Percentiles rank a stretch among this genome's conserved stretches.
Conservation (phyloP, 1,284 basidiomycete genomes). For the Trametes pubescens region DNA sequence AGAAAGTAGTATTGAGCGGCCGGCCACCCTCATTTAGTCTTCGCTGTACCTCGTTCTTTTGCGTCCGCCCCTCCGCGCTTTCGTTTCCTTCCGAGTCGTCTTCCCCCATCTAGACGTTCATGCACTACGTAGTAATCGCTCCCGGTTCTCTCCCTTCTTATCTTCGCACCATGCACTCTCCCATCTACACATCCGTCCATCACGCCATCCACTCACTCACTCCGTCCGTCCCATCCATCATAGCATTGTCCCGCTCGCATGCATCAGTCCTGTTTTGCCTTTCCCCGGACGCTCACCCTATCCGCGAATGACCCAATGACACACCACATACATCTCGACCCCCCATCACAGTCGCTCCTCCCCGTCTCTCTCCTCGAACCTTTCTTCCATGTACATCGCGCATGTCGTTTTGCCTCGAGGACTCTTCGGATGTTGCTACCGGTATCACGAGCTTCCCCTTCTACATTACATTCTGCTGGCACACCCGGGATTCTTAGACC, state of each 20-base stretch:
- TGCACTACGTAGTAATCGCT: slow-evolving; percentile 13
- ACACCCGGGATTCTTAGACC: too few relatives aligned
- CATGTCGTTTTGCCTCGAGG: slow-evolving; percentile 12
- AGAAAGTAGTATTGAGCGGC: slow-evolving; percentile 42
- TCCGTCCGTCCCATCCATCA: slow-evolving; percentile 1
- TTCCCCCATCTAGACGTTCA: slow-evolving; percentile 12
- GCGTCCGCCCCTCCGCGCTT: neutral
- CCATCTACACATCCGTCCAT: slow-evolving; percentile 8
- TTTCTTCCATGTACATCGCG: neutral
- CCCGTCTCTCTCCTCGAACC: neutral
- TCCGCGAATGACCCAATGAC: neutral
- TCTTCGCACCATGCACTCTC: neutral
- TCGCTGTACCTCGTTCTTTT: slow-evolving; percentile 2
- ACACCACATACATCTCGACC: neutral
- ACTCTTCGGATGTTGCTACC: slow-evolving; percentile 12
- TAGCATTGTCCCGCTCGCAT: slow-evolving; percentile 7
- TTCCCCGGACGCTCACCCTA: neutral
- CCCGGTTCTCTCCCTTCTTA: neutral
- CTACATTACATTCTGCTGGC: slow-evolving; percentile 7
- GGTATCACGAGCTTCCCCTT: neutral
- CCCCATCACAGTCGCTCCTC: neutral
- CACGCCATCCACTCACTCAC: neutral
- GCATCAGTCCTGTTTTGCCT: slow-evolving; percentile 6
- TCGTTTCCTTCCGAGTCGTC: slow-evolving; percentile 4
- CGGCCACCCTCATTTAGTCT: neutral